A percentile compares a stretch with the other conserved stretches of the same genome.
phyloP scores from a whole-genome alignment of 805 yeast genomes.

The Candida incommunis region DNA sequence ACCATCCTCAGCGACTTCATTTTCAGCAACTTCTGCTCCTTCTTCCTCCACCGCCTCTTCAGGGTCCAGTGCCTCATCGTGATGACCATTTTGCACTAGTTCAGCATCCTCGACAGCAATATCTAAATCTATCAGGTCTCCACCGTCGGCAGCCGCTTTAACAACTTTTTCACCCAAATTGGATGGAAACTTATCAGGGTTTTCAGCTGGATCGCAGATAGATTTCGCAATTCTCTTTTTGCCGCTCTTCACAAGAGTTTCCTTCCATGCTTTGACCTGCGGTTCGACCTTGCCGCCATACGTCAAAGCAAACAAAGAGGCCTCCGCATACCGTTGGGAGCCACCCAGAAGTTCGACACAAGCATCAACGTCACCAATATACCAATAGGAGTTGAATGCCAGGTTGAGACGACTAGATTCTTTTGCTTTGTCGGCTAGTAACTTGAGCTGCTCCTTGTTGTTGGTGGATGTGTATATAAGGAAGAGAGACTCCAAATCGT shows the following conservation, averaged over 20 bases:
- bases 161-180: constrained; percentile 14
- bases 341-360: constrained; percentile 53
- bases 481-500: constrained; percentile 70
- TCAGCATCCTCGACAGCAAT: not conserved
- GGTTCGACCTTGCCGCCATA: constrained; percentile 40
- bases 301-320: constrained; percentile 63
- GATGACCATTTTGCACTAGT: constrained; percentile 2
- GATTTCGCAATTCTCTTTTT: constrained; percentile 49
- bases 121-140: constrained; percentile 29
- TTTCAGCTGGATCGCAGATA: constrained; percentile 31
- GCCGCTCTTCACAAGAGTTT: constrained; percentile 33
- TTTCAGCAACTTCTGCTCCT: constrained; percentile 12
- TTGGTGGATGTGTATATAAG: constrained; percentile 74
- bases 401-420: constrained; percentile 71
- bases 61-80: constrained; percentile 8
- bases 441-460: constrained; percentile 41
- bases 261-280: constrained; percentile 57
- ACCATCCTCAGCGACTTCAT: constrained; percentile 11
- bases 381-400: constrained; percentile 88
- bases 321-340: constrained; percentile 68
- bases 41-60: constrained; percentile 13
- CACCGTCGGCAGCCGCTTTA: constrained; percentile 11
- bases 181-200: constrained; percentile 22
- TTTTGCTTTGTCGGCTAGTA: constrained; percentile 54
- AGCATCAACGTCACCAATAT: constrained; percentile 51